These are phyloP conservation scores for Stephania cephalantha DNA, from an alignment of 164 flowering plant genomes.

Conservation along the genomic window DNA sequence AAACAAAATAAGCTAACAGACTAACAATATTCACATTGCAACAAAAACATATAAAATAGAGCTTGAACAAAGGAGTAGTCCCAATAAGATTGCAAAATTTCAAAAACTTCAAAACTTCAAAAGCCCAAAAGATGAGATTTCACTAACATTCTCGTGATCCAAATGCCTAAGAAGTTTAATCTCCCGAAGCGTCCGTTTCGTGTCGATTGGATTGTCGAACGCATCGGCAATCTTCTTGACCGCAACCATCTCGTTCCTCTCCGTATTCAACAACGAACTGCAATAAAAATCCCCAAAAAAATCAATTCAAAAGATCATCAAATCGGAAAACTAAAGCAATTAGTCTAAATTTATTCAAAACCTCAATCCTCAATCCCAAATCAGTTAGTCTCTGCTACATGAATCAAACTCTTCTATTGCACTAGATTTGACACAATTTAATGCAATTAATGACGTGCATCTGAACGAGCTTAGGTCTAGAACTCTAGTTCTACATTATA, in stretches of 20 bases:
- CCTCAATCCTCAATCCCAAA: no score
- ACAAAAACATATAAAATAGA: not conserved
- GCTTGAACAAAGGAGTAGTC: not conserved
- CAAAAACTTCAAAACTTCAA: not conserved
- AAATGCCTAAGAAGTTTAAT: slow-evolving; percentile 86
- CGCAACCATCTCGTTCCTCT: slow-evolving; percentile 90
- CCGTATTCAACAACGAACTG: slow-evolving; percentile 55
- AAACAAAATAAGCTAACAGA: not conserved
- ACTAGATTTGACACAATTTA: no score
- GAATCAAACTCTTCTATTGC: no score
- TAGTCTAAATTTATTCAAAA: no score
- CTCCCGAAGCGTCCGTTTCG: slow-evolving; percentile 92
- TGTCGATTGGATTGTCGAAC: slow-evolving; percentile 85
- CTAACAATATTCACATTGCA: not conserved
- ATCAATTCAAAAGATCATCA: no score
- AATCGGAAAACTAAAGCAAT: not conserved
- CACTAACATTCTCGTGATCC: slow-evolving; percentile 83
- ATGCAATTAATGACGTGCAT: no score
- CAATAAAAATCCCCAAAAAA: not conserved
- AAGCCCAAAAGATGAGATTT: not conserved
- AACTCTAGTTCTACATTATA: no score
- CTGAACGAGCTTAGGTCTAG: no score
- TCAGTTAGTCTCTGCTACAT: no score
- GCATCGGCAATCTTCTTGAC: slow-evolving; percentile 91
- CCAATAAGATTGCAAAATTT: no score